A percentile compares a stretch with the other conserved stretches of the same genome.
These are phyloP conservation scores for Dispira parvispora DNA, from an alignment of 192 early-diverging fungal species.

Conservation along the genomic window DNA sequence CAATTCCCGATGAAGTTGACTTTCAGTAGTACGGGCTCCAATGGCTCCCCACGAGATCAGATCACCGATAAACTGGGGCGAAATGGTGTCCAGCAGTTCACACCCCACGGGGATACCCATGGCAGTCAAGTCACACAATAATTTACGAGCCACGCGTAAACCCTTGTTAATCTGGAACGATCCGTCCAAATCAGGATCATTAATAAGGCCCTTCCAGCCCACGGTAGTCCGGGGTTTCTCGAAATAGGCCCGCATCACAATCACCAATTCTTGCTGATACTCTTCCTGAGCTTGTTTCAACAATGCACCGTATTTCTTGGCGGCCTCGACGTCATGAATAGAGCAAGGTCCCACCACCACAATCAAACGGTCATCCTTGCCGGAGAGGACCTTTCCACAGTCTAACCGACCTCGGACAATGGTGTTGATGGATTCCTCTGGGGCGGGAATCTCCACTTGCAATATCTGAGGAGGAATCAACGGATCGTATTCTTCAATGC, in stretches of 20 bases:
- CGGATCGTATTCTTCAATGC: slow-evolving; percentile 77
- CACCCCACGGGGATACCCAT: slow-evolving; percentile 71
- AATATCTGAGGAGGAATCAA: slow-evolving; percentile 82
- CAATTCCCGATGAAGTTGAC: slow-evolving; percentile 87
- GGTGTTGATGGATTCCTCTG: slow-evolving; percentile 25
- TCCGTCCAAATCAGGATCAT: slow-evolving; percentile 57
- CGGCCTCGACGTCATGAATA: slow-evolving; percentile 81
- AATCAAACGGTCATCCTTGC: slow-evolving; percentile 72
- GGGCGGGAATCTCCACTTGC: slow-evolving; percentile 63
- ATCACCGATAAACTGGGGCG: slow-evolving; percentile 89
- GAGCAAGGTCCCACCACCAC: slow-evolving; percentile 91
- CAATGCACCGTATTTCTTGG: slow-evolving; percentile 61
- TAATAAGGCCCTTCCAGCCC: slow-evolving; percentile 77
- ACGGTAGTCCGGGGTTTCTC: slow-evolving; percentile 96
- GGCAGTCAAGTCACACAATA: slow-evolving; percentile 63
- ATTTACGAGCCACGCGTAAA: slow-evolving; percentile 62
- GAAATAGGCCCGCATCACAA: slow-evolving; percentile 96
- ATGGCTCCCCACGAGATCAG: slow-evolving; percentile 94
- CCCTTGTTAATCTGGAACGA: slow-evolving; percentile 94
- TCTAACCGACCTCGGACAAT: slow-evolving; percentile 37
- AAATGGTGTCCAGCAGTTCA: slow-evolving; percentile 89
- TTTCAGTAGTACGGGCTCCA: slow-evolving; percentile 91
- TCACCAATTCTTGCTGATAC: slow-evolving; percentile 55
- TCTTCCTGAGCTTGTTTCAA: slow-evolving; percentile 36
- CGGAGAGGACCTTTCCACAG: slow-evolving; percentile 55